Base-by-base conservation (phyloP, 169 alveolate genomes). In the Plasmodium falciparum region DNA sequence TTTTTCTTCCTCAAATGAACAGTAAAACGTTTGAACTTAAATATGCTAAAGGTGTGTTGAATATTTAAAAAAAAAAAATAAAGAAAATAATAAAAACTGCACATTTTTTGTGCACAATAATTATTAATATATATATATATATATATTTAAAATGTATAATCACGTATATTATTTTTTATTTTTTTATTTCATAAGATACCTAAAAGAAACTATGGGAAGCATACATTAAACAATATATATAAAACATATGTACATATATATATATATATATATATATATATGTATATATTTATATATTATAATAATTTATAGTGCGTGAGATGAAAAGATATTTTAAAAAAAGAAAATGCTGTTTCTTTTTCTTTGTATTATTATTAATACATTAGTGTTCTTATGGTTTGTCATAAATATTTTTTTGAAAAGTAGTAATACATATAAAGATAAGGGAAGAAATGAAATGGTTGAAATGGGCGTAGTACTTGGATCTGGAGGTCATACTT, bases 401-500 rank as follows among this genome's bases (percentile, higher is more conserved):
- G 43, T 49, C 26, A 26, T 61, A 52, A 39, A 39, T 73, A 24
- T 66, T 26, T 59, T 58, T 43, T 74, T 58, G 74, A 78, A 65
- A 59, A 50, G 54, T 65, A 75, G 8, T 52, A 22, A 58, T 29
- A 26, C 54, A 20, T 24, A 47, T 39, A 49, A 69, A 78, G 20
- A 71, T 59, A 59, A 59, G n/a, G 47, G 15, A 49, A 22, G 66
- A 78, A 78, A 78, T 13, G 78, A 71, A 26, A 26, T 33, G 20
- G 47, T 62, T 22, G 89, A 78, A 78, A 78, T 78, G 12, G 89
- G 89, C 17, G 89, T 78, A 47, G 89, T 78, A 45, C 29, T 78
- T 58, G 89, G 89, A 58, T 78, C 89, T 24, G 89, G 89, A 47
- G 89, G 89, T 5, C 89, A 78, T 49, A 78, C 89, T 50, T 78